phyloP scores from a whole-genome alignment of 176 grass and related monocot species.

The Oropetium thomaeum region DNA sequence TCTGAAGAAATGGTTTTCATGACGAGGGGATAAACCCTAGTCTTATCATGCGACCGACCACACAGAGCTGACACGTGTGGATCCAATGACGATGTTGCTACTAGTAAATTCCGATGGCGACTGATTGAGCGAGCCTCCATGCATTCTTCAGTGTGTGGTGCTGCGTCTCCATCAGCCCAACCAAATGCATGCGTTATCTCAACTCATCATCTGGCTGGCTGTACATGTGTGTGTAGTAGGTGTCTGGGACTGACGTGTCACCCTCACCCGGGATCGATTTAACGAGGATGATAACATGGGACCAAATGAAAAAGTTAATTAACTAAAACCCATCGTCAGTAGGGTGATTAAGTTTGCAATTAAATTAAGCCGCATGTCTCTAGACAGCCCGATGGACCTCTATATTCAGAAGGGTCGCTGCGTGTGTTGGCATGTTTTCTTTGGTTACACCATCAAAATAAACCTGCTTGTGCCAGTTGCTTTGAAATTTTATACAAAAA shows the following conservation, averaged over 20 bases:
- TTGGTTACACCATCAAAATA: background rate
- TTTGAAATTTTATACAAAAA: background rate
- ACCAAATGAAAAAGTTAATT: background rate
- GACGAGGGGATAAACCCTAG: background rate
- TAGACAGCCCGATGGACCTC: background rate
- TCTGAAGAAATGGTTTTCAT: background rate
- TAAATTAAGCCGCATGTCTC: no score
- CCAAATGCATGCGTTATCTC: background rate
- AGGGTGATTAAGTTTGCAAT: no score
- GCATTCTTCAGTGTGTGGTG: slow-evolving; percentile 2
- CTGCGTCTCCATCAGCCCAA: slow-evolving; percentile 10
- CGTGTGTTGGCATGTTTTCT: background rate
- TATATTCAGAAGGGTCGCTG: no score
- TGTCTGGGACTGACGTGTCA: background rate
- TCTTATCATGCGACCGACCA: background rate
- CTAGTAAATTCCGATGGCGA: background rate
- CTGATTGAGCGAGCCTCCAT: background rate
- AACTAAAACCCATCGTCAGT: no score
- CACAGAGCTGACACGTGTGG: slow-evolving; percentile 16
- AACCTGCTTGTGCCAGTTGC: background rate
- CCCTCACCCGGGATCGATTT: background rate
- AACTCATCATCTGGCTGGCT: background rate
- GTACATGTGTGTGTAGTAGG: background rate
- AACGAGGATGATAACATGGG: background rate
- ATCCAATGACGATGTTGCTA: background rate